Conservation (phyloP, 805 yeast species). For the Blastobotrys robertii region DNA sequence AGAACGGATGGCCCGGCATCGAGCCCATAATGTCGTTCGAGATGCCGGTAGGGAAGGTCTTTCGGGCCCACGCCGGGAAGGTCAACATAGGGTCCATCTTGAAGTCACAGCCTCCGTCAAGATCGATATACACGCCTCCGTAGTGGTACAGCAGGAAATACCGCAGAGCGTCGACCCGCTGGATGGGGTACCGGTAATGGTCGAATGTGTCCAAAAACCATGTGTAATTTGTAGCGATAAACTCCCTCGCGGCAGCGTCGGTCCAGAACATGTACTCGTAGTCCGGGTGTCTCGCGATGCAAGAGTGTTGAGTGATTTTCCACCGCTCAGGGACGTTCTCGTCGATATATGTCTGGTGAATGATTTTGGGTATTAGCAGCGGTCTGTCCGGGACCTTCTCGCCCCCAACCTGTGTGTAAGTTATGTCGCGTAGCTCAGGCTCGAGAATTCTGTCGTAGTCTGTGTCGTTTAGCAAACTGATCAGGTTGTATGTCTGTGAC, state of each 20-base stretch:
- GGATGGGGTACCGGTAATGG: constrained; percentile 63
- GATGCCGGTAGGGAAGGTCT: constrained; percentile 80
- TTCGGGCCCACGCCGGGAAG: constrained; percentile 76
- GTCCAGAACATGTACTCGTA: constrained; percentile 81
- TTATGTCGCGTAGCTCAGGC: constrained; percentile 48
- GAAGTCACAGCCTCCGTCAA: constrained; percentile 79
- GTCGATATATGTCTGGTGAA: constrained; percentile 88
- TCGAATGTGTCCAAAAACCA: constrained; percentile 80
- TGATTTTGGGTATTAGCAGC: constrained; percentile 70
- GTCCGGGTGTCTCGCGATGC: constrained; percentile 73
- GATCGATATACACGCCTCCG: constrained; percentile 83
- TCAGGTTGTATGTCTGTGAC: constrained; percentile 58
- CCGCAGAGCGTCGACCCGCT: constrained; percentile 82
- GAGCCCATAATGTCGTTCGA: constrained; percentile 90
- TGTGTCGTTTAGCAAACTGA: constrained; percentile 58
- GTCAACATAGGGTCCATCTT: constrained; percentile 68
- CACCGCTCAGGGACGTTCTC: constrained; percentile 68
- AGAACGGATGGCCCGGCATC: constrained; percentile 77
- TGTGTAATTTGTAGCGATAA: constrained; percentile 66
- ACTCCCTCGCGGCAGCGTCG: constrained; percentile 67
- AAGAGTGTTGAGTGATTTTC: constrained; percentile 65
- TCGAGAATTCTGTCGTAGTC: constrained; percentile 53
- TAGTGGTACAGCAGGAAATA: constrained; percentile 71
- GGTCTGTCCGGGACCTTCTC: constrained; percentile 1
- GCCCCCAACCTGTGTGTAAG: constrained; percentile 25